These are phyloP conservation scores for Aspergillus sp. DNA, from an alignment of 2,329 filamentous ascomycete genomes.

Conservation along the genomic window DNA sequence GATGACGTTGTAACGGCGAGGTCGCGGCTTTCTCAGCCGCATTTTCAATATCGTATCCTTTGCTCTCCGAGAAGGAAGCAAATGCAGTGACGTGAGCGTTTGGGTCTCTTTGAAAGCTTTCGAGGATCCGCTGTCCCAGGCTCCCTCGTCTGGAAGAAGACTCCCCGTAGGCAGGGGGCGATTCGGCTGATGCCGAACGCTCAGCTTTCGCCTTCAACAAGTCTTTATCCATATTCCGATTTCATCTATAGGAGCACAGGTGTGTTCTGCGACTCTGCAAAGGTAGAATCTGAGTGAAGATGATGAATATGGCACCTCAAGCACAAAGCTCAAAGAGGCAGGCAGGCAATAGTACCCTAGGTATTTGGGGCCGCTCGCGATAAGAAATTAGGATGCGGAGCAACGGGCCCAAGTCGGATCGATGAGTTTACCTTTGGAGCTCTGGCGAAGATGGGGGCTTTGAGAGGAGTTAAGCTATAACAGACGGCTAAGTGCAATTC, in stretches of 20 bases:
- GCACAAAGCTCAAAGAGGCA: background rate
- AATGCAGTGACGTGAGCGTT: constrained; percentile 41
- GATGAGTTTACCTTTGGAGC: background rate
- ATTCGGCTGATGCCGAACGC: constrained; percentile 28
- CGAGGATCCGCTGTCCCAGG: constrained; percentile 38
- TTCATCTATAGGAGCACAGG: background rate
- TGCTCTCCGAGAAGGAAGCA: constrained; percentile 56
- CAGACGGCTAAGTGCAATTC: background rate
- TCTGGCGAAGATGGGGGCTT: background rate
- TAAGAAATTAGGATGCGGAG: background rate
- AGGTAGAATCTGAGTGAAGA: background rate
- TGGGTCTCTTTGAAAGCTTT: constrained; percentile 53
- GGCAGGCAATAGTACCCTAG: background rate
- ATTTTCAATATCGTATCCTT: constrained; percentile 66
- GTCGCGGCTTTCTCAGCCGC: constrained; percentile 68
- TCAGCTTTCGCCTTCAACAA: constrained; percentile 30
- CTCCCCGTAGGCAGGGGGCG: constrained; percentile 38
- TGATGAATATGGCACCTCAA: background rate
- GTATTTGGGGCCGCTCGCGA: background rate
- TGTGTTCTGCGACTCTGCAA: background rate
- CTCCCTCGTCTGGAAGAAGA: constrained; percentile 27
- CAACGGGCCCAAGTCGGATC: background rate
- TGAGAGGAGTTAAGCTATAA: background rate
- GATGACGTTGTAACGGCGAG: constrained; percentile 73
- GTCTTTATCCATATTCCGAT: constrained; percentile 39